phyloP scores from a whole-genome alignment of 2,329 filamentous ascomycete species.

The Penicillium digitatum region DNA sequence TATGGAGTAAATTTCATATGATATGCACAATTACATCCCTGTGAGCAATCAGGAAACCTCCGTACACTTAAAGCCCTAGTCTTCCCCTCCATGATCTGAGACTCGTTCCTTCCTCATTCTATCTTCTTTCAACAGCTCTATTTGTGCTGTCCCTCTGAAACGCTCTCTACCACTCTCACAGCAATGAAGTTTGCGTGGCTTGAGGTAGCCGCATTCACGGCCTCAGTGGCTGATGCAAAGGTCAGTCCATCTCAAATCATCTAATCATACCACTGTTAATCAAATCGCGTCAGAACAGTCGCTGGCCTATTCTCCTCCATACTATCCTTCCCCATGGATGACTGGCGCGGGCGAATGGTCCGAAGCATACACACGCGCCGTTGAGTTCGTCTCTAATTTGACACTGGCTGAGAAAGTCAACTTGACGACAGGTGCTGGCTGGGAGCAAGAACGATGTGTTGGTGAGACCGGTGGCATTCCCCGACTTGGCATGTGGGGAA shows the following conservation, averaged over 20 bases:
- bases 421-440: conserved; percentile 84
- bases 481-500: conserved; percentile 56
- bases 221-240: conserved; percentile 32
- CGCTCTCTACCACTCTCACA: background rate
- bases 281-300: conserved; percentile 18
- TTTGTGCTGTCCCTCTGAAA: background rate
- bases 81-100: background rate
- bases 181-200: conserved; percentile 38
- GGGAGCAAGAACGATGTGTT: conserved; percentile 69
- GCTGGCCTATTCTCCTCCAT: conserved; percentile 54
- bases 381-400: conserved; percentile 74
- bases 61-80: background rate
- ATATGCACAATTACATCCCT: background rate
- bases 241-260: conserved; percentile 17
- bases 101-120: background rate
- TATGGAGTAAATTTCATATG: background rate
- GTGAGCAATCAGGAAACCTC: background rate
- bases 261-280: conserved; percentile 1
- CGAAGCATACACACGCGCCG: conserved; percentile 70
- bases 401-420: conserved; percentile 91
- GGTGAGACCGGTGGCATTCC: conserved; percentile 60
- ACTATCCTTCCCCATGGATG: conserved; percentile 86
- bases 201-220: conserved; percentile 30
- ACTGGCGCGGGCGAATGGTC: conserved; percentile 70
- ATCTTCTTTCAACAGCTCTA: background rate